Conservation (phyloP, 2,329 filamentous ascomycete species). For the Exophiala viscosa region DNA sequence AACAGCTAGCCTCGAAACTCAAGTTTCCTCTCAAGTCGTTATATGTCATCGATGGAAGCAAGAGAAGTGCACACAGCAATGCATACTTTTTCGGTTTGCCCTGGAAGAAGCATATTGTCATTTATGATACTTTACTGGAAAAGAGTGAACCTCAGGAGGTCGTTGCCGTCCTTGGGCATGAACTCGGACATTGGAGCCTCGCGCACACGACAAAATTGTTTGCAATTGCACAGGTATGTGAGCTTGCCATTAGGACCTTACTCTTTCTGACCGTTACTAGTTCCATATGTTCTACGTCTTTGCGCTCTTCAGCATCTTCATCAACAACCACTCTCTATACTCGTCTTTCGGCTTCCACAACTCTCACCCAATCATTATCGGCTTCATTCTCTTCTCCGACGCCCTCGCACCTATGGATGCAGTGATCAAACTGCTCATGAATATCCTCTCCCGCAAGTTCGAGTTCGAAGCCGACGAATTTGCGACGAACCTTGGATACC, state of each 20-base stretch:
- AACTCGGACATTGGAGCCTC: conserved; percentile 94
- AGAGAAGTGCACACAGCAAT: conserved; percentile 83
- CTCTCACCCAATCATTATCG: conserved; percentile 87
- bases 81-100: conserved; percentile 96
- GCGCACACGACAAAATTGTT: conserved; percentile 92
- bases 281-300: conserved; percentile 96
- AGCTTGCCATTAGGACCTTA: background rate
- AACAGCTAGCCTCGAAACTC: conserved; percentile 75
- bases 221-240: conserved; percentile 71
- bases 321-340: conserved; percentile 91
- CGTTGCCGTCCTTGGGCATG: conserved; percentile 89
- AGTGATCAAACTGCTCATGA: conserved; percentile 93
- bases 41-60: conserved; percentile 90
- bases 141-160: conserved; percentile 91
- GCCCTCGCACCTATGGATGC: conserved; percentile 92
- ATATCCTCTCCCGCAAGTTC: conserved; percentile 87
- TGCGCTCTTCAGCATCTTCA: conserved; percentile 91
- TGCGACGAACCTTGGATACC: conserved; percentile 78
- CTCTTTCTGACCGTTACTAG: conserved; percentile 41
- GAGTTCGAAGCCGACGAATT: conserved; percentile 95
- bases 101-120: conserved; percentile 99
- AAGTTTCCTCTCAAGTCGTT: conserved; percentile 90
- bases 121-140: conserved; percentile 96
- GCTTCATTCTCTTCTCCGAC: conserved; percentile 96
- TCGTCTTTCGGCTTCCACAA: conserved; percentile 82